A percentile compares a stretch with the other conserved stretches of the same genome.
phyloP scores from a whole-genome alignment of 345 rosid species.

The Eucalyptus cloeziana region DNA sequence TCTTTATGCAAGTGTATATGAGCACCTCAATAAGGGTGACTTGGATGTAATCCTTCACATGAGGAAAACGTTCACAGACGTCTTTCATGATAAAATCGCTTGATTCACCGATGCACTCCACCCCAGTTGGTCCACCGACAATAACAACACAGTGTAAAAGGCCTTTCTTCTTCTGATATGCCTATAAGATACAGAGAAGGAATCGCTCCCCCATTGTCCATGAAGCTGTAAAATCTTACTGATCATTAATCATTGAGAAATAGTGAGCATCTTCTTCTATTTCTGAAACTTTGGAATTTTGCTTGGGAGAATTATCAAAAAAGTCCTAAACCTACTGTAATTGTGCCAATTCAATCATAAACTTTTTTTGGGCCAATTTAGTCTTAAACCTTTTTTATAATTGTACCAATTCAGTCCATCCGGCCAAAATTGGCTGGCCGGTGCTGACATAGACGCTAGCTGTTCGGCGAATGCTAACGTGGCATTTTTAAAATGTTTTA shows the following conservation, averaged over 20 bases:
- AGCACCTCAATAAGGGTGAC: slow-evolving; percentile 89
- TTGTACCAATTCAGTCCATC: too few species aligned
- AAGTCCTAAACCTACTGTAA: too few species aligned
- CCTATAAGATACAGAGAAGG: slow-evolving; percentile 22
- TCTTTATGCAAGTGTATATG: not conserved
- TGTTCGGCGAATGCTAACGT: too few species aligned
- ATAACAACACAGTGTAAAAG: slow-evolving; percentile 83
- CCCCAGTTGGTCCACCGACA: slow-evolving; percentile 95
- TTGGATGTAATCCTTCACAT: slow-evolving; percentile 59
- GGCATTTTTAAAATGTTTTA: too few species aligned
- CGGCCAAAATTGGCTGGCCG: too few species aligned
- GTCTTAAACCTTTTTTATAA: too few species aligned
- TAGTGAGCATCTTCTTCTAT: not conserved
- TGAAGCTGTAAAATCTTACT: too few species aligned
- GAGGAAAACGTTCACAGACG: slow-evolving; percentile 55
- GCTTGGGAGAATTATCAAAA: too few species aligned
- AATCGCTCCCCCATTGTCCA: not conserved
- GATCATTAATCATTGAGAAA: not conserved
- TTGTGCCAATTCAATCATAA: too few species aligned
- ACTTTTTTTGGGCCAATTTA: too few species aligned
- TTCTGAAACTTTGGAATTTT: too few species aligned
- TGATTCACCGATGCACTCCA: slow-evolving; percentile 85
- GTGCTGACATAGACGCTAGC: too few species aligned
- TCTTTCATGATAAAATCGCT: slow-evolving; percentile 91
- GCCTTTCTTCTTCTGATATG: slow-evolving; percentile 62